Conservation (phyloP, 2,329 filamentous ascomycete species). For the Scytalidium lignicola region DNA sequence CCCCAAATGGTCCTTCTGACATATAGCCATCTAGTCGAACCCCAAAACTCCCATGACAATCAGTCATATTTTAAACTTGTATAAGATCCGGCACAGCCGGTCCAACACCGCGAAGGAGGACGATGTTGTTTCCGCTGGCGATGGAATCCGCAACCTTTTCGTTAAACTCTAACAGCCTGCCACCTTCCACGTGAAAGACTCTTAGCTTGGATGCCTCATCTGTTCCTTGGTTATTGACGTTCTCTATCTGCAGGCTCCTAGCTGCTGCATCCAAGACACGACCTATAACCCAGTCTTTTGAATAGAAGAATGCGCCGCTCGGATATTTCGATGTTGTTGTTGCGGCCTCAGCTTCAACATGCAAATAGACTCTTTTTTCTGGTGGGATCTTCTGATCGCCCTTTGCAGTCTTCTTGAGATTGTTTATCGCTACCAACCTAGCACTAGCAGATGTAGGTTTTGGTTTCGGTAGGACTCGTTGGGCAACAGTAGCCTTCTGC, state of each 20-base stretch:
- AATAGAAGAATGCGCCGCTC: conserved; percentile 75
- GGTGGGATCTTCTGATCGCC: conserved; percentile 75
- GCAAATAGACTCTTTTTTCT: conserved; percentile 85
- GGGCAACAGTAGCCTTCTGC: conserved; percentile 53
- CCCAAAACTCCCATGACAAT: neutral
- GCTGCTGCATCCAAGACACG: conserved; percentile 75
- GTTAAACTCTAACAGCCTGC: conserved; percentile 77
- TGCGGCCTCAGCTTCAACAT: conserved; percentile 84
- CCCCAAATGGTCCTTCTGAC: too few species aligned
- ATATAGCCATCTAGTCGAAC: neutral
- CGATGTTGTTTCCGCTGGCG: conserved; percentile 82
- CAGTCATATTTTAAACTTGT: conserved; percentile 31
- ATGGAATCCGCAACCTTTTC: conserved; percentile 75
- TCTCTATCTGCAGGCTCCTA: conserved; percentile 70
- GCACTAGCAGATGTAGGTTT: conserved; percentile 60
- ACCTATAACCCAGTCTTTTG: conserved; percentile 84
- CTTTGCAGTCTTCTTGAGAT: conserved; percentile 81
- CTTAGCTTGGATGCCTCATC: conserved; percentile 75
- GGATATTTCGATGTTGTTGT: conserved; percentile 81
- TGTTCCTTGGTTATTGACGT: conserved; percentile 73
- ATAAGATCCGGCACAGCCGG: conserved; percentile 69
- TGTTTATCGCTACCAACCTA: conserved; percentile 64
- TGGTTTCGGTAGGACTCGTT: conserved; percentile 53
- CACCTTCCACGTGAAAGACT: conserved; percentile 90
- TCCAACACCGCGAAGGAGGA: conserved; percentile 79